Conservation (phyloP, 1,284 basidiomycete species). For the Erythrobasidium hasegawianum region DNA sequence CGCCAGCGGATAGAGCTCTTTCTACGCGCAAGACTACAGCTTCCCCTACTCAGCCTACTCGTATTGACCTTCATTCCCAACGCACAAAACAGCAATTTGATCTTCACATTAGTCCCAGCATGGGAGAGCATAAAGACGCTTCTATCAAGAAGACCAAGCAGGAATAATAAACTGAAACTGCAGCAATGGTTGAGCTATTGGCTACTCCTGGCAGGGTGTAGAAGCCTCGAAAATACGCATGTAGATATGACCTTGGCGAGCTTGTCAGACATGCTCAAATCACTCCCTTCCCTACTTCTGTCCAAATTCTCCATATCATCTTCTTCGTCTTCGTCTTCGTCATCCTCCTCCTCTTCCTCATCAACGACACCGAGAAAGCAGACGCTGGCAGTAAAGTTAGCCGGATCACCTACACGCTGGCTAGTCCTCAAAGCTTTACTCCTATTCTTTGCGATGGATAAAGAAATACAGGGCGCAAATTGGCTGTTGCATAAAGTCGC, state of each 20-base stretch:
- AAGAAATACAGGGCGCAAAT: constrained; percentile 29
- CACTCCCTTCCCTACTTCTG: neutral
- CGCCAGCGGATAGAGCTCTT: neutral
- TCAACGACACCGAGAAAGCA: constrained; percentile 1
- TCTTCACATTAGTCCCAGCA: constrained; percentile 14
- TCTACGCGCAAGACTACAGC: neutral
- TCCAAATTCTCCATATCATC: neutral
- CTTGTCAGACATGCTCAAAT: neutral
- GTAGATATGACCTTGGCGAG: neutral
- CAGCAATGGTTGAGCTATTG: constrained; percentile 31
- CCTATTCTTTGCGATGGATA: constrained; percentile 32
- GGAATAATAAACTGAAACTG: neutral
- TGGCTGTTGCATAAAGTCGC: constrained; percentile 25
- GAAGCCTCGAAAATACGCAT: constrained; percentile 14
- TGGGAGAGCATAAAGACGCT: constrained; percentile 8
- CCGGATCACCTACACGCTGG: constrained; percentile 25
- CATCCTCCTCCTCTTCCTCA: no score
- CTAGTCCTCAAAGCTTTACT: constrained; percentile 14
- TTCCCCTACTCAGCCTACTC: constrained; percentile 10
- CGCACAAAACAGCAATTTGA: neutral
- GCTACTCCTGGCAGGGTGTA: constrained; percentile 6
- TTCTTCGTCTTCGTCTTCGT: neutral
- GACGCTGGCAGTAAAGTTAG: constrained; percentile 24
- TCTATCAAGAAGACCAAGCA: neutral
- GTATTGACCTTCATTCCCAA: constrained; percentile 16